phyloP scores from a whole-genome alignment of 78 protist species.

The Guillardia theta region DNA sequence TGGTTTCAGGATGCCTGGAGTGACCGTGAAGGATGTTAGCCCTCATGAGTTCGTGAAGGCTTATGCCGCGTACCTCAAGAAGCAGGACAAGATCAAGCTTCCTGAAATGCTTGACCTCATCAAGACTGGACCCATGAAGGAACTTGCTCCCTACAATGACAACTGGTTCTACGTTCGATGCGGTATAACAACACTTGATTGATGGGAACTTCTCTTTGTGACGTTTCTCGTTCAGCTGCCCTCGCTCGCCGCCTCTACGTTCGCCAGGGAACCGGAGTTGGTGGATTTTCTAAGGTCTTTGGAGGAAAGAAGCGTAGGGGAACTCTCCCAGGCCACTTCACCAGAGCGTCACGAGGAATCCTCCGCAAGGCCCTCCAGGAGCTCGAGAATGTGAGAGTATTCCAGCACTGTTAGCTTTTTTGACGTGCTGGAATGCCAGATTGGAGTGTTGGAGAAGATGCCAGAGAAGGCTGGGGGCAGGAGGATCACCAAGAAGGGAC shows the following conservation, averaged over 20 bases:
- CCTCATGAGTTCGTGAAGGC: conserved; percentile 86
- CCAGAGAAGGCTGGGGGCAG: conserved; percentile 48
- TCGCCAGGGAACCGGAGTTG: conserved; percentile 76
- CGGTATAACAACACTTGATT: too few species aligned
- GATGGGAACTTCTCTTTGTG: not conserved
- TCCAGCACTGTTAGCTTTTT: not conserved
- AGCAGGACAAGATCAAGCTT: conserved; percentile 76
- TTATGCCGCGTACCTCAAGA: conserved; percentile 89
- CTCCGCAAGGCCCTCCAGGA: conserved; percentile 71
- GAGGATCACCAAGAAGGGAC: conserved; percentile 72
- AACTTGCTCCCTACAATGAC: conserved; percentile 94
- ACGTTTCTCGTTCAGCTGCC: conserved; percentile 58
- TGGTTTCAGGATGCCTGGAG: too few species aligned
- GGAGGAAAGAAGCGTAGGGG: conserved; percentile 75
- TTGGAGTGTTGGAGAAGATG: not conserved
- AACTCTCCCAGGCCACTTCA: conserved; percentile 63
- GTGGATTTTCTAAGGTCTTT: conserved; percentile 60
- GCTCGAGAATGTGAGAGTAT: conserved; percentile 68
- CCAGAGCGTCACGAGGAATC: conserved; percentile 71
- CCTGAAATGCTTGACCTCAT: conserved; percentile 91
- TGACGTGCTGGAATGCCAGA: not conserved
- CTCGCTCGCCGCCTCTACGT: conserved; percentile 83
- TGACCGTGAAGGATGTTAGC: conserved; percentile 90
- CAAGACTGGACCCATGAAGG: conserved; percentile 90
- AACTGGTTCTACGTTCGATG: conserved; percentile 96